phyloP scores from a whole-genome alignment of 2,329 filamentous ascomycete genomes.

The Colletotrichum sp. region DNA sequence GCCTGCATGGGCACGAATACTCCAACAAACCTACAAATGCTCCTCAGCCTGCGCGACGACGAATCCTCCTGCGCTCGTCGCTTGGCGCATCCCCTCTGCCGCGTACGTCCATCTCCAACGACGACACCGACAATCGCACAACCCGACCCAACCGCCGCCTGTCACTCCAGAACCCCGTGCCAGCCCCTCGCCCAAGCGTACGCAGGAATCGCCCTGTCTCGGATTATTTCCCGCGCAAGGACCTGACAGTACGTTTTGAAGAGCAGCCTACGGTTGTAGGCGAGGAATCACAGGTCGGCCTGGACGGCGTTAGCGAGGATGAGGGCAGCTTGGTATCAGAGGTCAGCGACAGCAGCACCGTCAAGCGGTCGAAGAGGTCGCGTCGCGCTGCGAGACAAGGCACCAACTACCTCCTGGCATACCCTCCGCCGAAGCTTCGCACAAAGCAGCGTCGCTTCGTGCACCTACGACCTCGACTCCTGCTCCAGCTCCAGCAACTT shows the following conservation, averaged over 20 bases:
- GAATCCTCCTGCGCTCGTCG: conserved; percentile 48
- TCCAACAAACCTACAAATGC: conserved; percentile 40
- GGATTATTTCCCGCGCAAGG: conserved; percentile 41
- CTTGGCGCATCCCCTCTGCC: conserved; percentile 29
- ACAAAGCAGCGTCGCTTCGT: conserved; percentile 70
- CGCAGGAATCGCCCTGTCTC: conserved; percentile 38
- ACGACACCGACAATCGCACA: not conserved
- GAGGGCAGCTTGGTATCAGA: conserved; percentile 51
- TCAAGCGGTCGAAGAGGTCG: conserved; percentile 26
- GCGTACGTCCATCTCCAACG: conserved; percentile 3
- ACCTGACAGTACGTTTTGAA: conserved; percentile 53
- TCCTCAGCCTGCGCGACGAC: conserved; percentile 36
- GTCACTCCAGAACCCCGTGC: conserved; percentile 4
- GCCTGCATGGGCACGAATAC: conserved; percentile 66
- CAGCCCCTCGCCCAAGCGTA: conserved; percentile 13
- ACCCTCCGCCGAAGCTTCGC: conserved; percentile 65
- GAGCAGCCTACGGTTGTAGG: conserved; percentile 37
- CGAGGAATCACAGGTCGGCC: not conserved
- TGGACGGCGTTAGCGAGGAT: conserved; percentile 51
- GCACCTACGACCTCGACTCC: conserved; percentile 69
- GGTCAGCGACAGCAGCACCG: conserved; percentile 51
- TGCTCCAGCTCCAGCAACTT: conserved; percentile 76
- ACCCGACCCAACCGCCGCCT: conserved; percentile 4
- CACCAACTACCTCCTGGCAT: conserved; percentile 71
- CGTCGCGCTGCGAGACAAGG: conserved; percentile 51